Percentiles rank a stretch among this genome's conserved stretches.
These are phyloP conservation scores for Phialocephala sp. DNA, from an alignment of 2,329 filamentous ascomycete genomes.

Conservation along the genomic window DNA sequence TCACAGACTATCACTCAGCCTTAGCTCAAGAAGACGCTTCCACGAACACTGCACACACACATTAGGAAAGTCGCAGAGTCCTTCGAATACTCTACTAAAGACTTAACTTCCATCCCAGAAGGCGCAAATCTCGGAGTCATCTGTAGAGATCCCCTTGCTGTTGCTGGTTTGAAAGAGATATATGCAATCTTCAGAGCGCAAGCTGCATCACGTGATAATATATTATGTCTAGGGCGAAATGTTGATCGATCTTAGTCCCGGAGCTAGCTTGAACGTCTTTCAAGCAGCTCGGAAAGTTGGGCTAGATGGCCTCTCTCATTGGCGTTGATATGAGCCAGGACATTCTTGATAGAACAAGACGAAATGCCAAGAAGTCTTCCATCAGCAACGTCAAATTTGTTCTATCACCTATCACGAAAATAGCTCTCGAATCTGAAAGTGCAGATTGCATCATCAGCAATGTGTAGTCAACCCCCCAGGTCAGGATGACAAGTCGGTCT, in stretches of 20 bases:
- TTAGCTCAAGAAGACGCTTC: constrained; percentile 14
- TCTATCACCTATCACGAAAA: constrained; percentile 55
- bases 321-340: constrained; percentile 59
- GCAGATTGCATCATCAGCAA: constrained; percentile 67
- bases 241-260: constrained; percentile 61
- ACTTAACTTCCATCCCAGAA: constrained; percentile 29
- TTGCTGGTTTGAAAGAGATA: constrained; percentile 27
- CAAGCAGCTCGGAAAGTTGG: constrained; percentile 57
- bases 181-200: neutral
- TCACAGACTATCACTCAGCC: constrained; percentile 21
- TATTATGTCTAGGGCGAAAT: constrained; percentile 55
- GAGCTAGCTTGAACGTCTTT: constrained; percentile 64
- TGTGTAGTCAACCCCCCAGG: constrained; percentile 66
- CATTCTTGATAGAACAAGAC: constrained; percentile 58
- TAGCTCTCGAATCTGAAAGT: constrained; percentile 49
- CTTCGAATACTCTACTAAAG: constrained; percentile 54
- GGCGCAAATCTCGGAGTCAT: constrained; percentile 35
- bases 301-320: constrained; percentile 52
- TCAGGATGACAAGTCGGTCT: constrained; percentile 54
- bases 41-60: constrained; percentile 16
- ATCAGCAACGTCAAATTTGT: constrained; percentile 57
- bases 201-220: neutral
- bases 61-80: constrained; percentile 50
- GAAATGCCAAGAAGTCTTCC: constrained; percentile 48
- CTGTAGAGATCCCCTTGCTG: constrained; percentile 33